These are phyloP conservation scores for Taiozyma sp. DNA, from an alignment of 1,139 yeast genomes.

Conservation along the genomic window DNA sequence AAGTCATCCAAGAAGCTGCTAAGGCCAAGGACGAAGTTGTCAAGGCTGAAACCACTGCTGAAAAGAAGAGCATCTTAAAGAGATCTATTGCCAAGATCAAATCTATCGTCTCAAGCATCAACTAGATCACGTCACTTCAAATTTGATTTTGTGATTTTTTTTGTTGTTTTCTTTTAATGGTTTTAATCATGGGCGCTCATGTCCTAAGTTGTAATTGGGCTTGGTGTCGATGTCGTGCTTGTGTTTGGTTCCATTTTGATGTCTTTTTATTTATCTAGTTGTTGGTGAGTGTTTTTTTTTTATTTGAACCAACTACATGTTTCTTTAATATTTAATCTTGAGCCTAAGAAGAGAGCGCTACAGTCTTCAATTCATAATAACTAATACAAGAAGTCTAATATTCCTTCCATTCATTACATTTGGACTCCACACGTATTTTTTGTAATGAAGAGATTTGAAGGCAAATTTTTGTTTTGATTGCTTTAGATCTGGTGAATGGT, in stretches of 20 bases:
- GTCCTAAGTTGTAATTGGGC: not conserved
- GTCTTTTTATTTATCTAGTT: not conserved
- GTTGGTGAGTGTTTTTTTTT: not conserved
- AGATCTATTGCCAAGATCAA: constrained; percentile 44
- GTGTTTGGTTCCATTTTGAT: not conserved
- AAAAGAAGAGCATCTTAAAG: constrained; percentile 46
- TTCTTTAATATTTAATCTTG: not conserved
- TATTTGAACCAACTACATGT: not conserved
- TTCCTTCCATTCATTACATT: not conserved
- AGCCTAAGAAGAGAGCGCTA: not conserved
- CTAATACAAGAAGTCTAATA: constrained; percentile 1
- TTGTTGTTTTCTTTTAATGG: not conserved
- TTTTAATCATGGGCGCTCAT: not conserved
- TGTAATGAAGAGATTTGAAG: no score
- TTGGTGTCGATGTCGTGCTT: not conserved
- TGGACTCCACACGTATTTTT: no score
- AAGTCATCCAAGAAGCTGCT: constrained; percentile 3
- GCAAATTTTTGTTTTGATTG: no score
- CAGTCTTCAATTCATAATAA: constrained; percentile 1
- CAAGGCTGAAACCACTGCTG: constrained; percentile 18
- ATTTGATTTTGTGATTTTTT: not conserved
- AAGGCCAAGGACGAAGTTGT: constrained; percentile 4
- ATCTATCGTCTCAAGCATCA: constrained; percentile 25
- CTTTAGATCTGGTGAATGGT: no score
- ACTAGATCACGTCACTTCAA: constrained; percentile 4